Conservation (phyloP, 2,329 filamentous ascomycete species). For the Pyrenochaeta sp. region DNA sequence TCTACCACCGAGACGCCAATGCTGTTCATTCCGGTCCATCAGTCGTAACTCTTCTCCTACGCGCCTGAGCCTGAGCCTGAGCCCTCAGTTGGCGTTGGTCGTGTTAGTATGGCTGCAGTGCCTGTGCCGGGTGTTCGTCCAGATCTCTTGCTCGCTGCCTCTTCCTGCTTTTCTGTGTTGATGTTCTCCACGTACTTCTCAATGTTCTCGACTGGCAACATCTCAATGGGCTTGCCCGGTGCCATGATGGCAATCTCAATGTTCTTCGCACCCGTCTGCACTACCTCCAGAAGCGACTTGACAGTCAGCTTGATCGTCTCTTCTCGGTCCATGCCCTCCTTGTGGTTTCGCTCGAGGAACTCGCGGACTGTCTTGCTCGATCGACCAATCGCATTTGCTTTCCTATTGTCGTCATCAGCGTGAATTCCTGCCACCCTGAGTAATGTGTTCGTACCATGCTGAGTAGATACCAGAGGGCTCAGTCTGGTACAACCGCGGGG, state of each 20-base stretch:
- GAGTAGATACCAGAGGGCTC: conserved; percentile 99
- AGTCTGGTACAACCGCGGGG: conserved; percentile 93
- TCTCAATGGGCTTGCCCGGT: conserved; percentile 88
- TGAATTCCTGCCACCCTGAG: neutral
- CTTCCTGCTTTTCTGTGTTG: conserved; percentile 99
- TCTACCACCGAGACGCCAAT: conserved; percentile 43
- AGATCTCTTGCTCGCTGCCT: conserved; percentile 91
- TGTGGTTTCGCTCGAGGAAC: conserved; percentile 98
- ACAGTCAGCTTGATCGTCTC: conserved; percentile 96
- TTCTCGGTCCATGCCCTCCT: conserved; percentile 96
- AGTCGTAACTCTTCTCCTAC: conserved; percentile 29
- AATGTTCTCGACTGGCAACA: conserved; percentile 94
- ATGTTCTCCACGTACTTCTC: conserved; percentile 98
- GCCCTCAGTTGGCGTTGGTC: conserved; percentile 58
- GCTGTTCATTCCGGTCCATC: conserved; percentile 36
- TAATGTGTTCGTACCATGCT: conserved; percentile 75
- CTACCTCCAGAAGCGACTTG: conserved; percentile 97
- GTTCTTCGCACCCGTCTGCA: conserved; percentile 99
- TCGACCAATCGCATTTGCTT: conserved; percentile 97
- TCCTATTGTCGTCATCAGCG: conserved; percentile 67
- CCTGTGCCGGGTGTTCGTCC: conserved; percentile 70
- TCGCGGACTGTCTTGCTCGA: conserved; percentile 99
- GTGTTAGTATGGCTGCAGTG: conserved; percentile 76
- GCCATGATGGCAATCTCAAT: conserved; percentile 99
- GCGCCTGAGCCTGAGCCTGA: conserved; percentile 41